A percentile compares a stretch with the other conserved stretches of the same genome.
These are phyloP conservation scores for Saprolegnia diclina DNA, from an alignment of 352 stramenopile genomes.

Conservation along the genomic window DNA sequence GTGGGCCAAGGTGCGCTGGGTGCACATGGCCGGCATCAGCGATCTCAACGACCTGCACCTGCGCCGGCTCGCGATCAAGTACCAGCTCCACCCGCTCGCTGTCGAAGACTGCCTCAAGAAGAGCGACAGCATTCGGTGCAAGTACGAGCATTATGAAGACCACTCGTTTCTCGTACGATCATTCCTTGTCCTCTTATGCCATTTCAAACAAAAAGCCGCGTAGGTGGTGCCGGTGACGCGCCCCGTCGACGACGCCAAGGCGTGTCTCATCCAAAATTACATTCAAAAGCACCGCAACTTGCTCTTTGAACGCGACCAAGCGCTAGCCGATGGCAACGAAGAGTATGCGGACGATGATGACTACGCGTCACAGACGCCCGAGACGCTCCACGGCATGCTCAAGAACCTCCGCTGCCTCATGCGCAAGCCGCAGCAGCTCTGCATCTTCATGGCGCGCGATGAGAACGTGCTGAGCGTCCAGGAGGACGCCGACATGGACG, in stretches of 20 bases:
- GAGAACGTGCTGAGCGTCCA: slow-evolving; percentile 59
- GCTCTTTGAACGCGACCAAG: slow-evolving; percentile 2
- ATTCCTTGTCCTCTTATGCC: not conserved
- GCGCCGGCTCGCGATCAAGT: slow-evolving; percentile 65
- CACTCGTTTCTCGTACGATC: slow-evolving; percentile 49
- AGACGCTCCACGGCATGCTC: slow-evolving; percentile 49
- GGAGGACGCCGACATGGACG: slow-evolving; percentile 28
- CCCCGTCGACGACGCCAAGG: slow-evolving; percentile 11
- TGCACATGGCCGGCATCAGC: slow-evolving; percentile 49
- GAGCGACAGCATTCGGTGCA: slow-evolving; percentile 57
- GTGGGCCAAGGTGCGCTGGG: slow-evolving; percentile 79
- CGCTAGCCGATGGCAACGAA: not conserved
- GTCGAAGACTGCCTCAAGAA: slow-evolving; percentile 79
- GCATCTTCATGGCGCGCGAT: slow-evolving; percentile 58
- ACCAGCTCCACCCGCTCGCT: slow-evolving; percentile 75
- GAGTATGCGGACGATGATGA: not conserved
- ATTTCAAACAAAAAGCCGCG: not conserved
- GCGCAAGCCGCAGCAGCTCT: slow-evolving; percentile 68
- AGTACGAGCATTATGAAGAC: slow-evolving; percentile 85
- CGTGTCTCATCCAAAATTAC: not conserved
- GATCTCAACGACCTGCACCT: slow-evolving; percentile 55
- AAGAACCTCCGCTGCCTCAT: slow-evolving; percentile 56
- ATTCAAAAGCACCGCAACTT: slow-evolving; percentile 16
- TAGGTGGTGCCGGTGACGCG: slow-evolving; percentile 15
- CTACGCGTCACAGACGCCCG: not conserved